Evolutionary conservation across 257 asterid genomes (phyloP), one percentile per base, ranked within the genome.

Genomic region (Scutellaria minor): DNA sequence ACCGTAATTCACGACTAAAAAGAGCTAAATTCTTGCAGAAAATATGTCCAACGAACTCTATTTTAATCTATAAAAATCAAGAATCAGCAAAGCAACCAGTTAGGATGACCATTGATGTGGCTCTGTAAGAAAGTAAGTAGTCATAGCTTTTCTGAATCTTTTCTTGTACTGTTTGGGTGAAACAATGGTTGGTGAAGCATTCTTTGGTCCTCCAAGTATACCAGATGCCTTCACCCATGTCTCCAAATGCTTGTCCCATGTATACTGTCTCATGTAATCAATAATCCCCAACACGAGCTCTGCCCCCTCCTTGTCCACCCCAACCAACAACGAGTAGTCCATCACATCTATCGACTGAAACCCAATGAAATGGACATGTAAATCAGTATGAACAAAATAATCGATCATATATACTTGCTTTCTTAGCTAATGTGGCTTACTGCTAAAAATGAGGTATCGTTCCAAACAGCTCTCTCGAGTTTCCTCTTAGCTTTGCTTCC

Each of bases 191-290:
- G 93, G 97, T 6, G 88, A 79, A 27, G 86, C 87, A 47, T 85
- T 84, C 70, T 68, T 90, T 9, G 85, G 93, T 40, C 97, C 91
- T 13, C 96, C 93, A 24, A 88, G 88, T 39, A 90, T 87, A 22
- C 97, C 97, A 9, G 93, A 83, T 1, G 93, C 86, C 80, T 88
- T 88, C 13, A 87, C 94, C 92, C 93, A 87, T n/a, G 92, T 88
- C 83, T 88, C 93, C 83, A 90, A 68, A 41, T 88, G 96, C 83
- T 90, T 88, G 87, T 31, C 64, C 64, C 62, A 56, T 1, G 62
- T 56, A 56, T 56, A 56, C 62, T 56, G 62, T 11, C 62, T 56
- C 62, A 56, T 56, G 62, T 56, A 56, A 10, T 56, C 62, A 13
- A 56, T 56, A 22, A 56, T 56, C 0, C 62, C 62, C 40, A 56